phyloP scores from a whole-genome alignment of 2,329 filamentous ascomycete genomes.

The Colletotrichum kahawae region DNA sequence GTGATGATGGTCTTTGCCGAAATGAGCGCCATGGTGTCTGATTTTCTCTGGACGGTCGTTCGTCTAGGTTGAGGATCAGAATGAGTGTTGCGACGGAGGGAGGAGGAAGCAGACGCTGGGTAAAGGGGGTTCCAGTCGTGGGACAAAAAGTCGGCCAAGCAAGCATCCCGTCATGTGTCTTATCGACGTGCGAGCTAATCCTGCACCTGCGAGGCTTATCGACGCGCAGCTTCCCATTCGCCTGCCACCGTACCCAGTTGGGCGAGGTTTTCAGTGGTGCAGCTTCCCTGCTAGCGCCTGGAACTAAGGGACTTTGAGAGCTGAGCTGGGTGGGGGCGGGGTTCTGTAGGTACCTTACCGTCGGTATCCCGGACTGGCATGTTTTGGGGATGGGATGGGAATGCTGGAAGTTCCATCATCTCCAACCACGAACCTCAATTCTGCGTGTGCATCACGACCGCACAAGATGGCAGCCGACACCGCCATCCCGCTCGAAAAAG shows the following conservation, averaged over 20 bases:
- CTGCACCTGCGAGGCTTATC: slow-evolving; percentile 4
- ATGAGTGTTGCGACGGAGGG: neutral
- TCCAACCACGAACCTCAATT: neutral
- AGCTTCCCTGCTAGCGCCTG: slow-evolving; percentile 2
- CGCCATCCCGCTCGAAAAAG: slow-evolving; percentile 54
- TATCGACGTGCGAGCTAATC: slow-evolving; percentile 8
- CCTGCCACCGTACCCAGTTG: neutral
- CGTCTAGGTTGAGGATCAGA: neutral
- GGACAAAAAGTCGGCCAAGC: neutral
- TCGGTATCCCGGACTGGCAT: neutral
- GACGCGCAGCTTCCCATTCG: slow-evolving; percentile 14
- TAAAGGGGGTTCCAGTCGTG: neutral
- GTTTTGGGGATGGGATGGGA: neutral
- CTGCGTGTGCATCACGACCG: neutral
- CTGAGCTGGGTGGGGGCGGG: neutral
- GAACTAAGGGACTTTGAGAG: neutral
- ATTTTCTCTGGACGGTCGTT: neutral
- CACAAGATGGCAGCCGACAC: slow-evolving; percentile 24
- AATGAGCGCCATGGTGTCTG: slow-evolving; percentile 74
- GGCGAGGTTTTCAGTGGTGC: neutral
- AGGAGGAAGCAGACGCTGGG: neutral
- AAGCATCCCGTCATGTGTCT: slow-evolving; percentile 2
- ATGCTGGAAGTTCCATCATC: neutral
- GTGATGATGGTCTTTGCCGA: slow-evolving; percentile 83
- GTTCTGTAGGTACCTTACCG: neutral